Conservation (phyloP, 1,284 basidiomycete species). For the Malassezia psittaci region DNA sequence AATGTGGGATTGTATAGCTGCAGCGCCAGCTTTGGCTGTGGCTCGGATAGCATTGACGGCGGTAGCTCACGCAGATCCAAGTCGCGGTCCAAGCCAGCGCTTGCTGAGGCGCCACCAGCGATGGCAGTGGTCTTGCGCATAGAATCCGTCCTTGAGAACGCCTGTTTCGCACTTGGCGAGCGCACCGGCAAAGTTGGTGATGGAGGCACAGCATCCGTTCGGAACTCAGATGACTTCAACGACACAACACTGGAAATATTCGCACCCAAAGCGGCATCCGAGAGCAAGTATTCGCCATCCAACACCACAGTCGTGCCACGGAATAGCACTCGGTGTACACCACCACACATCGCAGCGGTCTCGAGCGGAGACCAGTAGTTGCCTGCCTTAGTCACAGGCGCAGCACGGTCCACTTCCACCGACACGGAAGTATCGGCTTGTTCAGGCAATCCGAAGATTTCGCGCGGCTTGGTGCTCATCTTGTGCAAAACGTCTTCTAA, state of each 20-base stretch:
- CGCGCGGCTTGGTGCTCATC: constrained; percentile 79
- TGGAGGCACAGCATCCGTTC: constrained; percentile 29
- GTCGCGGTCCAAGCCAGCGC: neutral
- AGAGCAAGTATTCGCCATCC: constrained; percentile 64
- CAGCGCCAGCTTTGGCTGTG: constrained; percentile 21
- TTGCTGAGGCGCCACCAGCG: neutral
- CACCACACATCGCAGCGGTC: constrained; percentile 59
- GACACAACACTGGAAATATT: constrained; percentile 65
- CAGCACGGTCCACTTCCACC: constrained; percentile 73
- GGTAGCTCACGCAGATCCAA: neutral
- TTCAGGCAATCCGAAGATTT: constrained; percentile 82
- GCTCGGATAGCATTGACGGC: neutral
- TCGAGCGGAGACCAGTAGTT: constrained; percentile 76
- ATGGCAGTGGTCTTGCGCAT: neutral
- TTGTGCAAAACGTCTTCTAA: constrained; percentile 71
- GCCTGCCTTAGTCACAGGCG: constrained; percentile 51
- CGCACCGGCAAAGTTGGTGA: constrained; percentile 26
- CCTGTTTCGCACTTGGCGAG: constrained; percentile 5
- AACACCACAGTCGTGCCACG: constrained; percentile 84
- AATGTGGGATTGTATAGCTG: constrained; percentile 54
- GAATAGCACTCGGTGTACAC: constrained; percentile 80
- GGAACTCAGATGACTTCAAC: constrained; percentile 16
- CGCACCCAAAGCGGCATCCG: constrained; percentile 59
- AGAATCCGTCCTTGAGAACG: neutral
- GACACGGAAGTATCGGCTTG: constrained; percentile 63